Percentiles rank a stretch among this genome's conserved stretches.
Evolutionary conservation across 2,329 filamentous ascomycete species (phyloP).

Genomic region (Beauveria varroae): DNA sequence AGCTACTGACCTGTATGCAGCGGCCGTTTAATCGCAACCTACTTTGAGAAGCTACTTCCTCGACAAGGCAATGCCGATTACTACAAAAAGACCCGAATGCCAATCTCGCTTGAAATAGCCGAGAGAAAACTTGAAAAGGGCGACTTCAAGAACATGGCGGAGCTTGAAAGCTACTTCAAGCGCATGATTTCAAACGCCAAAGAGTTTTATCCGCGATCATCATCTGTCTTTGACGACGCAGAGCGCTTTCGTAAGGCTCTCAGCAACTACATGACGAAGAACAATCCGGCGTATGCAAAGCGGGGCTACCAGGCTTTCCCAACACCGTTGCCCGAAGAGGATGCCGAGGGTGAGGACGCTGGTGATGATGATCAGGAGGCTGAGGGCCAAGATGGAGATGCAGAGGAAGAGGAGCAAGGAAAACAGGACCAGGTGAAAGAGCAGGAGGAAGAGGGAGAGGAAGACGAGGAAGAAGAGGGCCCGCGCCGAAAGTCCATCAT

Average conservation of each 20-base stretch:
- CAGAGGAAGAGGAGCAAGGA: conserved; percentile 22
- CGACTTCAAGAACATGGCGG: conserved; percentile 62
- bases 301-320: conserved; percentile 62
- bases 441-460: conserved; percentile 23
- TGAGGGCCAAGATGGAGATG: conserved; percentile 19
- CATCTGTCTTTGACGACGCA: conserved; percentile 71
- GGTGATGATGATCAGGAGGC: conserved; percentile 15
- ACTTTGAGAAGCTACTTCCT: conserved; percentile 66
- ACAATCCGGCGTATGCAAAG: conserved; percentile 73
- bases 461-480: conserved; percentile 23
- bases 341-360: conserved; percentile 20
- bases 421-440: conserved; percentile 18
- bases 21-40: conserved; percentile 65
- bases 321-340: conserved; percentile 61
- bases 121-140: conserved; percentile 64
- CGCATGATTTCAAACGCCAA: conserved; percentile 84
- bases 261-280: conserved; percentile 80
- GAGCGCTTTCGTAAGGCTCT: conserved; percentile 80
- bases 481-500: conserved; percentile 25
- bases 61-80: conserved; percentile 62
- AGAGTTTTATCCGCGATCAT: conserved; percentile 68
- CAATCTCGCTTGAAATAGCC: conserved; percentile 69
- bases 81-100: conserved; percentile 68
- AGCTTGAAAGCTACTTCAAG: conserved; percentile 79
- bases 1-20: conserved; percentile 31